These are phyloP conservation scores for Datura wrightii DNA, from an alignment of 257 asterid species.

Conservation along the genomic window DNA sequence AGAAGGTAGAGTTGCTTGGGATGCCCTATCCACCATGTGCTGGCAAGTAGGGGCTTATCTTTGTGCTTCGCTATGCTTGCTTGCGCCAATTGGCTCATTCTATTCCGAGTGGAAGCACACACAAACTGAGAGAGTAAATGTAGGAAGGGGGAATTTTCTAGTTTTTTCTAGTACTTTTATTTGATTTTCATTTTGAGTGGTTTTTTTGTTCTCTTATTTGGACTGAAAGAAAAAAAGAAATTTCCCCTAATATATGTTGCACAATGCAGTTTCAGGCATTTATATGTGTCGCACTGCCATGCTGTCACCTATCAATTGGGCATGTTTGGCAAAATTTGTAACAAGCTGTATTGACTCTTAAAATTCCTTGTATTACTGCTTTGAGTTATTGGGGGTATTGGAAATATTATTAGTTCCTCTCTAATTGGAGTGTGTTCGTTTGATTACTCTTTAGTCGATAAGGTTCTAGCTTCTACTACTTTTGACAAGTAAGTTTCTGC, in stretches of 20 bases:
- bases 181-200: not conserved
- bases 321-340: not conserved
- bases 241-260: not conserved
- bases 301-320: not conserved
- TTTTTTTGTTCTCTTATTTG: constrained; percentile 6
- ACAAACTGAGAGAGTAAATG: not conserved
- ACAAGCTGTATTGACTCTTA: not conserved
- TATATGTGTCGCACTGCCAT: not conserved
- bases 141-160: not conserved
- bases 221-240: not conserved
- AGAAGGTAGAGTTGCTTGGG: not conserved
- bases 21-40: not conserved
- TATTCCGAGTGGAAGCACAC: not conserved
- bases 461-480: constrained; percentile 9
- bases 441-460: not conserved
- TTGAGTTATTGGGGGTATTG: not conserved
- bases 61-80: not conserved
- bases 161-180: not conserved
- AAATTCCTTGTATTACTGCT: not conserved
- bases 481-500: not conserved
- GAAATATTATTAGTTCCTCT: not conserved
- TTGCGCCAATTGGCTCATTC: not conserved
- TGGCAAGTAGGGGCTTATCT: not conserved
- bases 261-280: not conserved
- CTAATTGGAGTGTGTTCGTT: not conserved